These are phyloP conservation scores for Xylariaceae sp. DNA, from an alignment of 2,329 filamentous ascomycete genomes.

Conservation along the genomic window DNA sequence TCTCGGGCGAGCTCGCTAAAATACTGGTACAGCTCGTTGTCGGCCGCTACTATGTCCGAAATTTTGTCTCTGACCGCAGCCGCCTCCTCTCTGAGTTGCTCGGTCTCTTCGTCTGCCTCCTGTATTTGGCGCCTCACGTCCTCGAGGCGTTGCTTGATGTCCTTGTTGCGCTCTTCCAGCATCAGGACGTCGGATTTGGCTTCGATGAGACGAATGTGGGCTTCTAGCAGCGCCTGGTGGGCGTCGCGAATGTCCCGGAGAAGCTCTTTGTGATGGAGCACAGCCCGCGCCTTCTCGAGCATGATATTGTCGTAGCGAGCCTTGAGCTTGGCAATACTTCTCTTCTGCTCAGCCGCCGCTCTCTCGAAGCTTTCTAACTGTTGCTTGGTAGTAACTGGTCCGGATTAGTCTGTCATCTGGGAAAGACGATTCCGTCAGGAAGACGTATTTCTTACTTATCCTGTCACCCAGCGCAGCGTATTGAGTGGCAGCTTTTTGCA, in stretches of 20 bases:
- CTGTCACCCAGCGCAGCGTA: slow-evolving; percentile 65
- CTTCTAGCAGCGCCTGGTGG: slow-evolving; percentile 61
- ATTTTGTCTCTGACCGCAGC: slow-evolving; percentile 36
- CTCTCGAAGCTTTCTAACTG: slow-evolving; percentile 29
- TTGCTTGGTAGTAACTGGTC: slow-evolving; percentile 32
- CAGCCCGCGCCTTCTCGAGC: slow-evolving; percentile 50
- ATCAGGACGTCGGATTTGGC: slow-evolving; percentile 72
- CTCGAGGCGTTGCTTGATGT: slow-evolving; percentile 50
- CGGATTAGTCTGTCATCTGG: slow-evolving; percentile 18
- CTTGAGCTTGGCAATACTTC: slow-evolving; percentile 45
- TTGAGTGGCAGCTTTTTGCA: slow-evolving; percentile 60
- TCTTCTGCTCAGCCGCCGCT: slow-evolving; percentile 31
- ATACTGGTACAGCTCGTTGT: slow-evolving; percentile 34
- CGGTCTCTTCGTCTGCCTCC: slow-evolving; percentile 35
- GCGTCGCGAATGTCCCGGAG: slow-evolving; percentile 58
- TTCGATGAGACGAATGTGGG: slow-evolving; percentile 68
- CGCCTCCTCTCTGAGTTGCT: slow-evolving; percentile 32
- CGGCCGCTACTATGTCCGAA: slow-evolving; percentile 33
- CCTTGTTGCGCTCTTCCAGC: slow-evolving; percentile 59
- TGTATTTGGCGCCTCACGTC: slow-evolving; percentile 37
- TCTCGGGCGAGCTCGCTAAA: slow-evolving; percentile 40
- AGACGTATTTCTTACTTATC: slow-evolving; percentile 49
- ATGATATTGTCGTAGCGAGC: slow-evolving; percentile 50
- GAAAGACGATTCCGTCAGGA: background rate
- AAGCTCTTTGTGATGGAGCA: slow-evolving; percentile 49